Evolutionary conservation across 805 yeast genomes (phyloP).

Genomic region (Yamadazyma takamatsuzukensis): DNA sequence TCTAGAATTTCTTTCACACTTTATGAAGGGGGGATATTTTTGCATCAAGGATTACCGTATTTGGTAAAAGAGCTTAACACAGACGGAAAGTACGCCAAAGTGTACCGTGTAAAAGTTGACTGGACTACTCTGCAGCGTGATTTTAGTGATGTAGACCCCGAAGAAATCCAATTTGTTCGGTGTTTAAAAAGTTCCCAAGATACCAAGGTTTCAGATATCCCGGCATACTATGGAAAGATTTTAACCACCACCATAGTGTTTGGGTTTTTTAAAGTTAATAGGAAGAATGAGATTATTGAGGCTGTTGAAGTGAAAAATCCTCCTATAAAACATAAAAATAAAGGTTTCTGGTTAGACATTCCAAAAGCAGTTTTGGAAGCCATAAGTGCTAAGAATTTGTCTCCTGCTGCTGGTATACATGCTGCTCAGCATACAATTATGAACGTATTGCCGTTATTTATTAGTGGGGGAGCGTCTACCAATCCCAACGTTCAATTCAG

Average conservation of each 20-base stretch:
- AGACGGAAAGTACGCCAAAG: slow-evolving; percentile 77
- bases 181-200: slow-evolving; percentile 38
- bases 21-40: slow-evolving; percentile 87
- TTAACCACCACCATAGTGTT: slow-evolving; percentile 74
- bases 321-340: slow-evolving; percentile 63
- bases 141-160: slow-evolving; percentile 89
- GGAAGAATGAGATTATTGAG: slow-evolving; percentile 76
- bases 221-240: slow-evolving; percentile 74
- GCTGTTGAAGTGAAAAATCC: slow-evolving; percentile 91
- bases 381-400: slow-evolving; percentile 54
- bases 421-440: slow-evolving; percentile 92
- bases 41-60: slow-evolving; percentile 92
- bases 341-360: slow-evolving; percentile 91
- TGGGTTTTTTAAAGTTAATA: slow-evolving; percentile 88
- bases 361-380: slow-evolving; percentile 62
- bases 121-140: slow-evolving; percentile 94
- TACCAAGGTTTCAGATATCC: slow-evolving; percentile 35
- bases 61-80: slow-evolving; percentile 80
- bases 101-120: slow-evolving; percentile 84
- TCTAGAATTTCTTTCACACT: slow-evolving; percentile 85
- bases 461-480: slow-evolving; percentile 62
- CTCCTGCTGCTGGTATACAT: slow-evolving; percentile 89
- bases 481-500: slow-evolving; percentile 27
- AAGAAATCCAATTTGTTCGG: slow-evolving; percentile 61
- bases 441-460: slow-evolving; percentile 69